These are phyloP conservation scores for Colletotrichum caudatum DNA, from an alignment of 2,329 filamentous ascomycete species.

Conservation along the genomic window DNA sequence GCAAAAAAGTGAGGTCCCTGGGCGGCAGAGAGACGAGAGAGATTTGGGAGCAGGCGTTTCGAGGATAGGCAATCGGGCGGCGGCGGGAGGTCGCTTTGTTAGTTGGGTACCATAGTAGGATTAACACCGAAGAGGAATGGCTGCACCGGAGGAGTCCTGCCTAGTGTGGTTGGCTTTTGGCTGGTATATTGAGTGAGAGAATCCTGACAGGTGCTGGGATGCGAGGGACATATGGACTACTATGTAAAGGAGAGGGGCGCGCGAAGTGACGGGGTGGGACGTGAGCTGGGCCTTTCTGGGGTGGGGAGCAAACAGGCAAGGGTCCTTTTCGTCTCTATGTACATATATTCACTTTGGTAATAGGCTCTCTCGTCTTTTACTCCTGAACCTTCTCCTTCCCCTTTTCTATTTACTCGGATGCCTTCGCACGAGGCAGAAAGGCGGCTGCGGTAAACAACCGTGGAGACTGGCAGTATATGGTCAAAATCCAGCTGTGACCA, in stretches of 20 bases:
- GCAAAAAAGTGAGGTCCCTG: neutral
- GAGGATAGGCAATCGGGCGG: constrained; percentile 33
- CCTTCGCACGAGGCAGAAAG: neutral
- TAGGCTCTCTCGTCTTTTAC: neutral
- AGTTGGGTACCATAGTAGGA: constrained; percentile 23
- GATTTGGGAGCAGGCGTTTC: constrained; percentile 25
- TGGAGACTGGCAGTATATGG: neutral
- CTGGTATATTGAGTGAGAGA: constrained; percentile 20
- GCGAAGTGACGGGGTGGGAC: constrained; percentile 9
- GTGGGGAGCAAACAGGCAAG: constrained; percentile 21
- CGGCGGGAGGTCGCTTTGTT: constrained; percentile 21
- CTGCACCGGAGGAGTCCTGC: constrained; percentile 37
- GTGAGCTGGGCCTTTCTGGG: neutral
- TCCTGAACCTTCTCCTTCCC: neutral
- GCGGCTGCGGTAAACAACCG: neutral
- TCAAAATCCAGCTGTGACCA: constrained; percentile 5
- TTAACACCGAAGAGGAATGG: constrained; percentile 40
- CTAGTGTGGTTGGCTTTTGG: constrained; percentile 36
- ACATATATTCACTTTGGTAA: too few relatives aligned
- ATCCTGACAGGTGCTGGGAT: constrained; percentile 40
- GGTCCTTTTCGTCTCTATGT: neutral
- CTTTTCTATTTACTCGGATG: neutral
- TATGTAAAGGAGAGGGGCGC: neutral
- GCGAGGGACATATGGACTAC: constrained; percentile 2
- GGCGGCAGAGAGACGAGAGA: neutral